Evolutionary conservation across 306 rosid species (phyloP).

Genomic region (Comarum palustre): DNA sequence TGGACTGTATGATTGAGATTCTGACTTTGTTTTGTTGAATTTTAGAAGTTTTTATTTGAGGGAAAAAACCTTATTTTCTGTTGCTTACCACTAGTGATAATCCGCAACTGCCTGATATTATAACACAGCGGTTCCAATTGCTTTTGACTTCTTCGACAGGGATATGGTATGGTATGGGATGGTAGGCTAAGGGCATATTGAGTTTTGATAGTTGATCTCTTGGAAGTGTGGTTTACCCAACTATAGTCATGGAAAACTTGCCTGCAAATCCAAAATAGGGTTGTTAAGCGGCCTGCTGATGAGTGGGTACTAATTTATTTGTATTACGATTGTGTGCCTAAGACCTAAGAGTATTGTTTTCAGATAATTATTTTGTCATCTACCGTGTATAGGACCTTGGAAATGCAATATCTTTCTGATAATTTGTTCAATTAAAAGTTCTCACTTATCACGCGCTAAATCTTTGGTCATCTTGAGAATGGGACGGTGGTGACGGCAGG

Average conservation of each 20-base stretch:
- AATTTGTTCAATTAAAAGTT: too few relatives aligned
- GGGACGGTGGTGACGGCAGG: background rate
- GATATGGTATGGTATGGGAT: background rate
- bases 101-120: background rate
- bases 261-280: too few relatives aligned
- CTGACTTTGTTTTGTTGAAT: slow-evolving; percentile 7
- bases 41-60: slow-evolving; percentile 12
- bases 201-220: background rate
- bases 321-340: too few relatives aligned
- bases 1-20: slow-evolving; percentile 16
- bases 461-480: background rate
- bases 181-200: background rate
- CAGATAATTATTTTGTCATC: too few relatives aligned
- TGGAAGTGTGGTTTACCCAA: background rate
- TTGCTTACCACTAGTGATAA: too few relatives aligned
- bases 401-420: too few relatives aligned
- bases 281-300: too few relatives aligned
- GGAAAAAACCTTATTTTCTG: background rate
- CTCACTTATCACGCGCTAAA: too few relatives aligned
- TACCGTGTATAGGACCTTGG: too few relatives aligned
- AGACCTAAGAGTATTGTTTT: too few relatives aligned
- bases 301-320: too few relatives aligned
- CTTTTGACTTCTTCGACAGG: background rate
- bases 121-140: background rate
- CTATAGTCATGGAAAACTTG: too few relatives aligned